Base-by-base conservation (phyloP, 441 rosid genomes). In the Macaranga tanarius region DNA sequence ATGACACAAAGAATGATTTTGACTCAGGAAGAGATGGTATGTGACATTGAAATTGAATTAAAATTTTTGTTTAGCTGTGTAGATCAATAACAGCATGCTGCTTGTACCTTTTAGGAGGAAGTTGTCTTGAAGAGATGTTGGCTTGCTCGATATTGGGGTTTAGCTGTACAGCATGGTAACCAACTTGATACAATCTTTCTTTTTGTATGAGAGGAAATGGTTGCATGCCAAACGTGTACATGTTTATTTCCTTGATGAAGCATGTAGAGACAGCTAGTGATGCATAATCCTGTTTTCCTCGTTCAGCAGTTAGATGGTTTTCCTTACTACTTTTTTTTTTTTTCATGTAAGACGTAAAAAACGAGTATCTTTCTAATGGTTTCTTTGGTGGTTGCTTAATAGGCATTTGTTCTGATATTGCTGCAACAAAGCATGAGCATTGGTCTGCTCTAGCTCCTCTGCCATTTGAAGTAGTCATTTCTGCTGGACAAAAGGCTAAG, bases 371-470 rank as follows among this genome's bases (percentile, higher is more conserved):
- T 68, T 40, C 55, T 62, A 16, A 63, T 78, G 63, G 50, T 38
- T 82, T 82, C 79, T 58, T 40, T 26, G 74, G 47, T 64, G 45
- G 42, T 62, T 81, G 73, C 69, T 73, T 69, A 77, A 11, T 70
- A 96, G 98, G 96, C 62, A 89, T 93, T 77, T 92, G 94, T 73
- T 80, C 93, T 38, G 97, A 92, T 78, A 86, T 96, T 84, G 96
- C 99, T 76, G 65, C 64, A 23, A 74, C 89, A 34, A 92, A 93
- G 84, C 85, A 90, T 76, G 98, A 92, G 76, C 84, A 79, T 66
- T 96, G 99, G 99, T 92, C 98, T 42, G 91, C 97, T 74, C 79
- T 93, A 34, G 98, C 99, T 78, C 98, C 98, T 75, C 97, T 93
- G 81, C 98, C 97, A 60, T 87, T 92, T 79, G 99, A 96, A 85